Conservation (phyloP, 345 rosid genomes). For the Raphanus raphanistrum region DNA sequence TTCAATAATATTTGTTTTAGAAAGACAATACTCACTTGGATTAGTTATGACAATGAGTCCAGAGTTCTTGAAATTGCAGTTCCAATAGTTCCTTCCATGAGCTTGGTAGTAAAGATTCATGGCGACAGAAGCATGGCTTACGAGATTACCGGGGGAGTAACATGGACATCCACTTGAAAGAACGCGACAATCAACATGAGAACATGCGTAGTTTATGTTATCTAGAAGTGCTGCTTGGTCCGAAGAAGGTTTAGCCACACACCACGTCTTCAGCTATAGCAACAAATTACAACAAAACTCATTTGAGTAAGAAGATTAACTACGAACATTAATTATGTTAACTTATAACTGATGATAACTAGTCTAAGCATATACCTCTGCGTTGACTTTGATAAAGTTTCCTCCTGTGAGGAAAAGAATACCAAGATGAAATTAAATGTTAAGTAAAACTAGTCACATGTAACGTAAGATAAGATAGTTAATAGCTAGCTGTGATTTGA, state of each 20-base stretch:
- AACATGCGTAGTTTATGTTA: slow-evolving; percentile 60
- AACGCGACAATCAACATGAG: slow-evolving; percentile 56
- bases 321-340: too few species aligned
- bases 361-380: slow-evolving; percentile 40
- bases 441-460: not conserved
- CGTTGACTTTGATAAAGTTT: slow-evolving; percentile 40
- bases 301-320: not conserved
- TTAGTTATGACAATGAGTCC: slow-evolving; percentile 61
- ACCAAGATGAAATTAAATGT: not conserved
- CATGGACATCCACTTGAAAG: slow-evolving; percentile 56
- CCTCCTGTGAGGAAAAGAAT: slow-evolving; percentile 31
- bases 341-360: too few species aligned
- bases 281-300: not conserved
- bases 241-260: slow-evolving; percentile 75
- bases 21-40: slow-evolving; percentile 49
- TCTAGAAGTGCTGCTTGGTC: slow-evolving; percentile 50
- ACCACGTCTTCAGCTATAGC: slow-evolving; percentile 54
- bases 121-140: slow-evolving; percentile 65
- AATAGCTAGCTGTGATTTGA: not conserved
- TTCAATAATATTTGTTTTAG: not conserved
- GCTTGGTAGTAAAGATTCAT: slow-evolving; percentile 78
- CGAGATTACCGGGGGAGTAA: slow-evolving; percentile 50
- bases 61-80: slow-evolving; percentile 63
- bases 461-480: not conserved
- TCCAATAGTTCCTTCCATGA: slow-evolving; percentile 62